Evolutionary conservation across 208 protist species (phyloP).

Genomic region (Balamuthia mandrillaris): DNA sequence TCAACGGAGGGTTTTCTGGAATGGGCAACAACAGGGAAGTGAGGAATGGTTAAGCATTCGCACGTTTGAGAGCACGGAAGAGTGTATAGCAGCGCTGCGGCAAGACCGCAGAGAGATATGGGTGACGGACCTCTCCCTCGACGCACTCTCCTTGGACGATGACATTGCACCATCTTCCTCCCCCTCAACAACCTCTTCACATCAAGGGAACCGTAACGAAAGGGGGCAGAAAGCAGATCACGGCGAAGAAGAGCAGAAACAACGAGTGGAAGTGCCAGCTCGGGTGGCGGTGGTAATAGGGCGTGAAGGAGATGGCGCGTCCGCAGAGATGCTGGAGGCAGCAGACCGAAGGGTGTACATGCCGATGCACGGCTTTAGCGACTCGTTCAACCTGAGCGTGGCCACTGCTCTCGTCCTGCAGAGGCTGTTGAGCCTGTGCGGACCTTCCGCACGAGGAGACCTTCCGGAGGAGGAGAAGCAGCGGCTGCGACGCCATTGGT

Average conservation of each 20-base stretch:
- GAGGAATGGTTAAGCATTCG: slow-evolving; percentile 20
- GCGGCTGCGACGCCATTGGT: slow-evolving; percentile 3
- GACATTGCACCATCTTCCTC: too few relatives aligned
- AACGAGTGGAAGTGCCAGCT: too few relatives aligned
- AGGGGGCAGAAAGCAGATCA: too few relatives aligned
- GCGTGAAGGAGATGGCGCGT: slow-evolving; percentile 12
- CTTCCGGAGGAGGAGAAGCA: not conserved
- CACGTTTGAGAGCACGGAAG: not conserved
- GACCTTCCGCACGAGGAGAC: not conserved
- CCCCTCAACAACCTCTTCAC: too few relatives aligned
- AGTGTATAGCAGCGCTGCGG: not conserved
- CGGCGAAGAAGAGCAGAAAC: too few relatives aligned
- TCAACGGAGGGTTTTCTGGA: too few relatives aligned
- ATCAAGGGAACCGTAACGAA: too few relatives aligned
- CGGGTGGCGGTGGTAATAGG: not conserved
- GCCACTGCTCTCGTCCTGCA: slow-evolving; percentile 18
- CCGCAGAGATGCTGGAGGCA: slow-evolving; percentile 1
- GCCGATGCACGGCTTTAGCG: slow-evolving; percentile 31
- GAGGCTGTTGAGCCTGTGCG: not conserved
- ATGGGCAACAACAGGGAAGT: not conserved
- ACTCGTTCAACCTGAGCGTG: slow-evolving; percentile 39
- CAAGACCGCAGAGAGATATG: not conserved
- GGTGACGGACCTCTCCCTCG: not conserved
- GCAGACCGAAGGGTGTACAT: slow-evolving; percentile 3
- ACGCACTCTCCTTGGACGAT: not conserved